Evolutionary conservation across 139 green algal genomes (phyloP).

Genomic region (Yamagishiella unicocca): DNA sequence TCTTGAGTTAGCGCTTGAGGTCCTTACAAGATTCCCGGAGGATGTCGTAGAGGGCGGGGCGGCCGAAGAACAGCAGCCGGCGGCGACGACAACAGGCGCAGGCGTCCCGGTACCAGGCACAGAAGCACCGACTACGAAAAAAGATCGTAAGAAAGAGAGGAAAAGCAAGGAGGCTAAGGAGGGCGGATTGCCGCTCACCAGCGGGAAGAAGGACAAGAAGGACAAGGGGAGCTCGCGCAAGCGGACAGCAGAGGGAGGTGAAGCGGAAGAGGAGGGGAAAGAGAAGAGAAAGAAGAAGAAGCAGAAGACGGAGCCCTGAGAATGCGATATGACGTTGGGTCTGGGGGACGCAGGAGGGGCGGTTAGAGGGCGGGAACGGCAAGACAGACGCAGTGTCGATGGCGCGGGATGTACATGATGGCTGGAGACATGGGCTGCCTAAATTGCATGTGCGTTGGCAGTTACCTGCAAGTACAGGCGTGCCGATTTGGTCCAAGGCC

Average conservation of each 20-base stretch:
- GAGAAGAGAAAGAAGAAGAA: slow-evolving; percentile 14
- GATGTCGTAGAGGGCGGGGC: neutral
- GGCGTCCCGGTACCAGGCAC: neutral
- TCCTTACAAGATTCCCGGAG: slow-evolving; percentile 11
- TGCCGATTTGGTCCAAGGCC: too few relatives aligned
- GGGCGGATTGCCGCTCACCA: neutral
- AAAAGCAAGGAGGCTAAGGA: neutral
- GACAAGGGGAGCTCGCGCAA: neutral
- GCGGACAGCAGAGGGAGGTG: neutral
- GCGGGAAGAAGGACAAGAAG: slow-evolving; percentile 8
- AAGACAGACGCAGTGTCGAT: too few relatives aligned
- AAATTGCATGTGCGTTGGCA: too few relatives aligned
- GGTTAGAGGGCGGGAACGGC: too few relatives aligned
- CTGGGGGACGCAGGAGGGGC: too few relatives aligned
- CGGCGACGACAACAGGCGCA: neutral
- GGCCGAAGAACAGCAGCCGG: neutral
- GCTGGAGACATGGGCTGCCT: too few relatives aligned
- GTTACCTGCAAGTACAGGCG: too few relatives aligned
- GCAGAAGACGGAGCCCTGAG: neutral
- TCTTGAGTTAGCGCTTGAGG: neutral
- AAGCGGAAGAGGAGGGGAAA: neutral
- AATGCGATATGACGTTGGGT: too few relatives aligned
- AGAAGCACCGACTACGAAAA: neutral
- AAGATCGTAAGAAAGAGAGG: neutral
- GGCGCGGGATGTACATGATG: too few relatives aligned